phyloP scores from a whole-genome alignment of 2,329 filamentous ascomycete genomes.

The Fusarium acutatum region DNA sequence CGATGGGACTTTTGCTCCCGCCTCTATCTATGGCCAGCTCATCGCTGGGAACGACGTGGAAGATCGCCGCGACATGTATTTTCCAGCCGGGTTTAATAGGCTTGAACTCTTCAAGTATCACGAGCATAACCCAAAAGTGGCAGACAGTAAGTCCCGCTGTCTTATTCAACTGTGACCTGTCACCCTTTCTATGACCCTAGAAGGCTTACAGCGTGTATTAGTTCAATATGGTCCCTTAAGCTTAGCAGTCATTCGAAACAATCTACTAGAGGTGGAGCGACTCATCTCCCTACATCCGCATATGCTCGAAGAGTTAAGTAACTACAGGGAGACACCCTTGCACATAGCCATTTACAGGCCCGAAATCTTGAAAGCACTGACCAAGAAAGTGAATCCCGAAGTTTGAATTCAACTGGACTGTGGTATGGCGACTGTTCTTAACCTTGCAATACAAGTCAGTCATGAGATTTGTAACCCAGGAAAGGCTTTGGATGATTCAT shows the following conservation, averaged over 20 bases:
- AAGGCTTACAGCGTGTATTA: accelerated
- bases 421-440: accelerated
- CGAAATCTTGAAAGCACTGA: not conserved
- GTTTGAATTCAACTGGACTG: accelerated
- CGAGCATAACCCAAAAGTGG: accelerated
- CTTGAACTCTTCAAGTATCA: accelerated
- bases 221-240: not conserved
- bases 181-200: accelerated
- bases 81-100: no score
- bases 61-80: no score
- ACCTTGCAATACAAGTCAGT: accelerated
- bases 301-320: accelerated
- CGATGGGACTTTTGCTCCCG: no score
- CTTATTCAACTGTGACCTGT: no score
- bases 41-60: no score
- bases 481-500: accelerated
- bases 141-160: not conserved
- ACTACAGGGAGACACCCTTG: accelerated
- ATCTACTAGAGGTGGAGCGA: not conserved
- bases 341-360: not conserved
- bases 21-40: no score
- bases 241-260: not conserved
- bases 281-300: accelerated
- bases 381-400: accelerated
- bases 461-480: not conserved